Percentiles rank a stretch among this genome's conserved stretches.
phyloP scores from a whole-genome alignment of 1,284 basidiomycete species.

The Sphaerobolus stellatus region DNA sequence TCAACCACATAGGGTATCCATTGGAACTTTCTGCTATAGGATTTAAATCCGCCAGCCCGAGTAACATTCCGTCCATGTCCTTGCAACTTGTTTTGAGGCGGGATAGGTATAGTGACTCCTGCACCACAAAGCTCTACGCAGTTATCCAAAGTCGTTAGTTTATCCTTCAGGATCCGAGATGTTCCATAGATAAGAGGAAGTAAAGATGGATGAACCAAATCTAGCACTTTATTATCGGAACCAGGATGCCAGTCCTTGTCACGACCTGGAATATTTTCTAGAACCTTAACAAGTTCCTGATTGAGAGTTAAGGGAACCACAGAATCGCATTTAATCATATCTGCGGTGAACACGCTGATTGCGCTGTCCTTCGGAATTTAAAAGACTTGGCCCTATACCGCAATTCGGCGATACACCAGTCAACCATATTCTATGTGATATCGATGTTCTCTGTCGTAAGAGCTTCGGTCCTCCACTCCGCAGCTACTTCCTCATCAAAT shows the following conservation, averaged over 20 bases:
- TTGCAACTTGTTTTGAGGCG: not conserved
- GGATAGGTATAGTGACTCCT: not conserved
- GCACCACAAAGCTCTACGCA: not conserved
- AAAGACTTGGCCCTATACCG: not conserved
- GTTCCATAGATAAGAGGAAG: slow-evolving; percentile 39
- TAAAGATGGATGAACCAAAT: slow-evolving; percentile 45
- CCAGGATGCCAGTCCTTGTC: slow-evolving; percentile 49
- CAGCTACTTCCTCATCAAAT: not conserved
- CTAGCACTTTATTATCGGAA: slow-evolving; percentile 42
- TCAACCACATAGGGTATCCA: slow-evolving; percentile 42
- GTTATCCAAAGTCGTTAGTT: not conserved
- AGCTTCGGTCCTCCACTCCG: not conserved
- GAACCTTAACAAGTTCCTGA: slow-evolving; percentile 23
- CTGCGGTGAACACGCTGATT: not conserved
- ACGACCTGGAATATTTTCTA: slow-evolving; percentile 39
- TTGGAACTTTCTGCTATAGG: slow-evolving; percentile 19
- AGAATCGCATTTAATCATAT: slow-evolving; percentile 17
- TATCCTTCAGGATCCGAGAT: slow-evolving; percentile 7
- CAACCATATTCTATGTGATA: not conserved
- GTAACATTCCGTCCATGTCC: not conserved
- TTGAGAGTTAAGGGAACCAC: slow-evolving; percentile 17
- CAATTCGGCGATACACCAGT: not conserved
- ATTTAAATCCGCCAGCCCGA: not conserved
- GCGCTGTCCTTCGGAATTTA: not conserved
- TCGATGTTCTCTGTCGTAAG: not conserved